Evolutionary conservation across 345 rosid genomes (phyloP).

Genomic region (Rhizophora apiculata): DNA sequence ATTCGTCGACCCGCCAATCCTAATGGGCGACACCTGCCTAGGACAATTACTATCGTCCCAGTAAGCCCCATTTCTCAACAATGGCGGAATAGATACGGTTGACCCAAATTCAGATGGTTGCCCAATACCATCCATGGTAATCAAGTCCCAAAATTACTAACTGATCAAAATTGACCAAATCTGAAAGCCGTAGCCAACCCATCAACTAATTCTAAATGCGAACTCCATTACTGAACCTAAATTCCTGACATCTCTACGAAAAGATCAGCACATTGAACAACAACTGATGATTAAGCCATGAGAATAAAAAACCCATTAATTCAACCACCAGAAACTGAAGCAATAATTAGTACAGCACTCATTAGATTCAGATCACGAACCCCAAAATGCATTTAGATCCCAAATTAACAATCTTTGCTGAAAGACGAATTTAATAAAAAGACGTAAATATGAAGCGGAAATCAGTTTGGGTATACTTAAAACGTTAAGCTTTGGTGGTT

Average conservation of each 20-base stretch:
- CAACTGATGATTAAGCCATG: slow-evolving; percentile 14
- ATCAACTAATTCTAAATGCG: background rate
- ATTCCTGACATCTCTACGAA: slow-evolving; percentile 9
- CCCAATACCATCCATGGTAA: slow-evolving; percentile 48
- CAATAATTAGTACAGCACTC: slow-evolving; percentile 1
- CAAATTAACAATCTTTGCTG: slow-evolving; percentile 14
- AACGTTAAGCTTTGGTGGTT: slow-evolving; percentile 21
- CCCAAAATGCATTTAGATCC: slow-evolving; percentile 33
- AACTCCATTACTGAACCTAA: slow-evolving; percentile 11
- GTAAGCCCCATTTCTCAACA: slow-evolving; percentile 20
- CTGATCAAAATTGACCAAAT: background rate
- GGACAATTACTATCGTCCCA: slow-evolving; percentile 47
- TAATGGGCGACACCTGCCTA: slow-evolving; percentile 56
- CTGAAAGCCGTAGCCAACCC: slow-evolving; percentile 5
- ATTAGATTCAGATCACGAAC: slow-evolving; percentile 14
- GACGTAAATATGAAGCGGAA: slow-evolving; percentile 1
- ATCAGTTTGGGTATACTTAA: slow-evolving; percentile 10
- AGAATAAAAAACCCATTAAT: slow-evolving; percentile 22
- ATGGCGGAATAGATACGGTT: slow-evolving; percentile 29
- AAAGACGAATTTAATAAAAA: slow-evolving; percentile 3
- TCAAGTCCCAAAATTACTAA: slow-evolving; percentile 19
- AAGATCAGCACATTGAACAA: slow-evolving; percentile 18
- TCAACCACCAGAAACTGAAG: slow-evolving; percentile 12
- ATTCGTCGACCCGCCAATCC: slow-evolving; percentile 65
- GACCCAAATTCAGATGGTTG: slow-evolving; percentile 49